These are phyloP conservation scores for Haplosporangium sp. DNA, from an alignment of 371 early-diverging fungal species.

Conservation along the genomic window DNA sequence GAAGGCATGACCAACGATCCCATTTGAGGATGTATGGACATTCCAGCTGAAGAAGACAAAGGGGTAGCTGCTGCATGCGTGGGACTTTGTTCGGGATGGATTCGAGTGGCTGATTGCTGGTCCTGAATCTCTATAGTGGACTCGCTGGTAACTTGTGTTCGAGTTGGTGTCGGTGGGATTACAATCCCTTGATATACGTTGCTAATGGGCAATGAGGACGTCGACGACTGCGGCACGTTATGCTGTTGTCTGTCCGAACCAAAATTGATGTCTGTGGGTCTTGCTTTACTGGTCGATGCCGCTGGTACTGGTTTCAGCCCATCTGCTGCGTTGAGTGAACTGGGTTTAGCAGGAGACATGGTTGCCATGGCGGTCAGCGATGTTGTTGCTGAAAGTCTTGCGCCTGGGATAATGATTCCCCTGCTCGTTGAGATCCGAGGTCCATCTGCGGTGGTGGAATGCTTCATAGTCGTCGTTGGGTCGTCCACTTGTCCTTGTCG, in stretches of 20 bases:
- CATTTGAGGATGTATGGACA: too few relatives aligned
- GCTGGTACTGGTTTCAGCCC: not conserved
- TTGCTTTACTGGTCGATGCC: slow-evolving; percentile 1
- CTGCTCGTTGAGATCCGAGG: slow-evolving; percentile 12
- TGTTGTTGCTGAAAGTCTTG: slow-evolving; percentile 32
- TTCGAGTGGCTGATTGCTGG: too few relatives aligned
- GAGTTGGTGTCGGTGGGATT: slow-evolving; percentile 25
- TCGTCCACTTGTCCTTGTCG: slow-evolving; percentile 5
- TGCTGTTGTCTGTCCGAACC: slow-evolving; percentile 3
- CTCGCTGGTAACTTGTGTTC: not conserved
- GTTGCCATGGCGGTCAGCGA: slow-evolving; percentile 39
- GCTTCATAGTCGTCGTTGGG: slow-evolving; percentile 5
- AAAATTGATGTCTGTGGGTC: slow-evolving; percentile 34
- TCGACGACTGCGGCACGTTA: slow-evolving; percentile 2
- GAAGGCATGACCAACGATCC: not conserved
- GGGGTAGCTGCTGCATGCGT: too few relatives aligned
- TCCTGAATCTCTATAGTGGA: too few relatives aligned
- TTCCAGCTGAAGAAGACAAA: too few relatives aligned
- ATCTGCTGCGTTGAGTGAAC: slow-evolving; percentile 21
- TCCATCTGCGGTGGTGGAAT: not conserved
- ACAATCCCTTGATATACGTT: slow-evolving; percentile 10
- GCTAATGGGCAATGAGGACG: slow-evolving; percentile 10
- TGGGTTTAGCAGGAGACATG: slow-evolving; percentile 37
- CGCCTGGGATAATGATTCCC: slow-evolving; percentile 11
- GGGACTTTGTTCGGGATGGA: too few relatives aligned